Conservation (phyloP, 352 stramenopile species). For the Phytophthora hybrid region DNA sequence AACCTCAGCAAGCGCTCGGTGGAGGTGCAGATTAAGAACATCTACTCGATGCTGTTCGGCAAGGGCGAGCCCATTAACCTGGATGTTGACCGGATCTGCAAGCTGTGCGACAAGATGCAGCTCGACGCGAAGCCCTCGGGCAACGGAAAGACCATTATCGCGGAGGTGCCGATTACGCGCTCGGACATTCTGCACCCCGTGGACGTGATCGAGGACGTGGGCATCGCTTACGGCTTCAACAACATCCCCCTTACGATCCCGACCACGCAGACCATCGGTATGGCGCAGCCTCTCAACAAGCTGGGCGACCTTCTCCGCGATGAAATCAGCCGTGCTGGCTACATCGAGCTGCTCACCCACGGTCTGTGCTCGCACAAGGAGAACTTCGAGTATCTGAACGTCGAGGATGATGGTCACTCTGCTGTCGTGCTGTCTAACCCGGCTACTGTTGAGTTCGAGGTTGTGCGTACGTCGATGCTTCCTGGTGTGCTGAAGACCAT, state of each 20-base stretch:
- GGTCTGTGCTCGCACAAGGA: constrained; percentile 97
- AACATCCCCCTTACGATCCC: constrained; percentile 98
- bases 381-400: constrained; percentile 97
- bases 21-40: constrained; percentile 86
- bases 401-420: constrained; percentile 76
- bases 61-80: constrained; percentile 81
- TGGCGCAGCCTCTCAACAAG: constrained; percentile 97
- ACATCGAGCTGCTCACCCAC: constrained; percentile 98
- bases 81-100: constrained; percentile 88
- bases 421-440: constrained; percentile 98
- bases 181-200: constrained; percentile 98
- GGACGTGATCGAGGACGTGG: constrained; percentile 99
- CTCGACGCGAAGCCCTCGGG: constrained; percentile 85
- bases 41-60: constrained; percentile 91
- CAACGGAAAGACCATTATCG: constrained; percentile 84
- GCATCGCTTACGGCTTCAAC: constrained; percentile 99
- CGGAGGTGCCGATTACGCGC: constrained; percentile 97
- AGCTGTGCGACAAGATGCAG: constrained; percentile 99
- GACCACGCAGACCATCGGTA: constrained; percentile 95
- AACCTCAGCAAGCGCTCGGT: constrained; percentile 92
- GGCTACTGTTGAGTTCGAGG: constrained; percentile 99
- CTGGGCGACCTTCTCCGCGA: constrained; percentile 97
- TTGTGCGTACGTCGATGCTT: constrained; percentile 98
- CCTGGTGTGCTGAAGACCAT: constrained; percentile 99
- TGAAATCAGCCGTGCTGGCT: constrained; percentile 98